These are phyloP conservation scores for Chrysochromulina parva DNA, from an alignment of 78 protist species.

Conservation along the genomic window DNA sequence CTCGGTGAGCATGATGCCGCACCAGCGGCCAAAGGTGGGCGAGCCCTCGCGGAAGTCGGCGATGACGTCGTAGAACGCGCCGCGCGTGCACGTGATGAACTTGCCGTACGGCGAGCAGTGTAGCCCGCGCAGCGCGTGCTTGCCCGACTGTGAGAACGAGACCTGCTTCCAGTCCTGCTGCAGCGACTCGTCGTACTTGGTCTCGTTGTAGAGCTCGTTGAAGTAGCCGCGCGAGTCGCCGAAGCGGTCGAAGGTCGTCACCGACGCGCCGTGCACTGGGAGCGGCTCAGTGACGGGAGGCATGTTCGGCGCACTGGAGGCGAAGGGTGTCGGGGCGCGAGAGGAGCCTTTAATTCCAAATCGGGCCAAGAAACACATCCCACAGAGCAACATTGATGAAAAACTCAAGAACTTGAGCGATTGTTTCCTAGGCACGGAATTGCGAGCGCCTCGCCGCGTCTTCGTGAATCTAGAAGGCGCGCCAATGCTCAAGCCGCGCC, in stretches of 20 bases:
- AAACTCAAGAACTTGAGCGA: too few relatives aligned
- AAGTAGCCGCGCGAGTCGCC: conserved; percentile 40
- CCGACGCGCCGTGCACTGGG: neutral
- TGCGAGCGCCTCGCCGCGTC: too few relatives aligned
- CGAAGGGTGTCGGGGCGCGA: too few relatives aligned
- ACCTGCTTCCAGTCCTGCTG: neutral
- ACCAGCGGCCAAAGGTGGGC: conserved; percentile 33
- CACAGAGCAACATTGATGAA: too few relatives aligned
- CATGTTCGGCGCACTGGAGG: too few relatives aligned
- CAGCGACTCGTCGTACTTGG: neutral
- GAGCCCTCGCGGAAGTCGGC: conserved; percentile 36
- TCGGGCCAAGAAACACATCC: too few relatives aligned
- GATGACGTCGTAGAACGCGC: conserved; percentile 32
- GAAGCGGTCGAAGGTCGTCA: neutral
- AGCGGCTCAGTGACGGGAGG: neutral
- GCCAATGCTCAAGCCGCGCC: too few relatives aligned
- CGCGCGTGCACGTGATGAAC: conserved; percentile 33
- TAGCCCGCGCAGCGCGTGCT: conserved; percentile 23
- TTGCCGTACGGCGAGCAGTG: conserved; percentile 46
- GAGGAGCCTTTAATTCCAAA: too few relatives aligned
- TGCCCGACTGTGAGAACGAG: neutral
- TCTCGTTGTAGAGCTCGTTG: conserved; percentile 34
- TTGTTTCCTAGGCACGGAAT: too few relatives aligned
- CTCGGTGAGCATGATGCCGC: conserved; percentile 20
- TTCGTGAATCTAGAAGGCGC: too few relatives aligned